These are phyloP conservation scores for Helianthus annuus DNA, from an alignment of 129 eudicot species.

Conservation along the genomic window DNA sequence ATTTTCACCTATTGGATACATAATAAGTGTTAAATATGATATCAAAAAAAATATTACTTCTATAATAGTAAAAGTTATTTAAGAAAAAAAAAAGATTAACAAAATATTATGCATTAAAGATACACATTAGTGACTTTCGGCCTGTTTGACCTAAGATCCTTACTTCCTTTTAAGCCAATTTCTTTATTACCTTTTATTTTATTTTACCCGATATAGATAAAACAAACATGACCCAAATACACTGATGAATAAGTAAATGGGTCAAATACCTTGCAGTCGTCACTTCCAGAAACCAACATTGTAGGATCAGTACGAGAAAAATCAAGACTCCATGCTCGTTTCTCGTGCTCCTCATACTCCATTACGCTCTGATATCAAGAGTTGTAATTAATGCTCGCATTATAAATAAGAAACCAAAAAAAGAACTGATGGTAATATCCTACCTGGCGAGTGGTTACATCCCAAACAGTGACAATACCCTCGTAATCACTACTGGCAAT, in stretches of 20 bases:
- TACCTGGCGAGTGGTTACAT: conserved; percentile 95
- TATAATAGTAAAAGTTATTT: not conserved
- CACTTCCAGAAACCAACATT: conserved; percentile 95
- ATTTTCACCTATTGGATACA: conserved; percentile 64
- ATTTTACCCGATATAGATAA: not conserved
- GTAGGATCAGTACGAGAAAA: conserved; percentile 89
- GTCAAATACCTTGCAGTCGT: conserved; percentile 81
- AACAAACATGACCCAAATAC: not conserved
- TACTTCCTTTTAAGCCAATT: not conserved
- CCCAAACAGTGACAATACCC: conserved; percentile 97
- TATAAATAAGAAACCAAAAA: not conserved
- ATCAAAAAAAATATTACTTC: not conserved
- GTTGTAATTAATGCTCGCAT: not conserved
- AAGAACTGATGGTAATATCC: not conserved
- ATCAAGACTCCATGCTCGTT: conserved; percentile 99
- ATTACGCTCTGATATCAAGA: conserved; percentile 64
- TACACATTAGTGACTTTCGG: not conserved
- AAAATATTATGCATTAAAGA: not conserved
- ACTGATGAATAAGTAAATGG: not conserved
- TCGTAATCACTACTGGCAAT: conserved; percentile 98
- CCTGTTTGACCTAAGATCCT: not conserved
- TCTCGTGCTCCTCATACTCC: conserved; percentile 98
- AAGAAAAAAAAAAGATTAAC: too few relatives aligned
- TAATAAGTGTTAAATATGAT: conserved; percentile 1
- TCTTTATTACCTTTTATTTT: not conserved